phyloP scores from a whole-genome alignment of 2,329 filamentous ascomycete genomes.

The Hypoxylon sp. region DNA sequence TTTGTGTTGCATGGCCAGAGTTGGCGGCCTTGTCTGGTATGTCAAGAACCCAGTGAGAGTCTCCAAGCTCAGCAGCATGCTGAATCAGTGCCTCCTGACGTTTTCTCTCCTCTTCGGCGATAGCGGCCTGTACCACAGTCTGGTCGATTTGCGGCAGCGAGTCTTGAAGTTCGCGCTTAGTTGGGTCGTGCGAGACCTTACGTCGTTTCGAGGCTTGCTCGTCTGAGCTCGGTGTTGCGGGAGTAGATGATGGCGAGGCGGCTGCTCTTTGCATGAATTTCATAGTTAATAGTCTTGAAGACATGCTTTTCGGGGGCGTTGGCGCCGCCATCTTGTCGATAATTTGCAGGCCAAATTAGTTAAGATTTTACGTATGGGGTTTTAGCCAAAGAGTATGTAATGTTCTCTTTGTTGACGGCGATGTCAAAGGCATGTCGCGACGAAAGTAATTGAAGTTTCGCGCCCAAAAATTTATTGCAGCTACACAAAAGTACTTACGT shows the following conservation, averaged over 20 bases:
- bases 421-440: conserved; percentile 1
- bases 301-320: conserved; percentile 80
- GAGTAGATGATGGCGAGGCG: conserved; percentile 67
- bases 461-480: not conserved
- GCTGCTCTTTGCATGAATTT: conserved; percentile 97
- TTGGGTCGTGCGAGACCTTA: conserved; percentile 62
- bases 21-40: conserved; percentile 59
- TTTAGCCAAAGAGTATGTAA: not conserved
- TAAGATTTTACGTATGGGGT: not conserved
- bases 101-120: conserved; percentile 77
- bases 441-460: not conserved
- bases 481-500: not conserved
- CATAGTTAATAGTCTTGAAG: conserved; percentile 91
- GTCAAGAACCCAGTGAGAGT: conserved; percentile 83
- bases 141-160: conserved; percentile 66
- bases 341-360: not conserved
- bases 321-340: conserved; percentile 62
- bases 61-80: conserved; percentile 73
- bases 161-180: conserved; percentile 57
- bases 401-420: not conserved
- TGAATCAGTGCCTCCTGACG: conserved; percentile 73
- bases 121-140: conserved; percentile 72
- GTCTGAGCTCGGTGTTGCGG: conserved; percentile 62
- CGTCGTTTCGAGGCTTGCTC: conserved; percentile 74
- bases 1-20: conserved; percentile 54